These are phyloP conservation scores for Zymoseptoria pseudotritici DNA, from an alignment of 2,329 filamentous ascomycete genomes.

Conservation along the genomic window DNA sequence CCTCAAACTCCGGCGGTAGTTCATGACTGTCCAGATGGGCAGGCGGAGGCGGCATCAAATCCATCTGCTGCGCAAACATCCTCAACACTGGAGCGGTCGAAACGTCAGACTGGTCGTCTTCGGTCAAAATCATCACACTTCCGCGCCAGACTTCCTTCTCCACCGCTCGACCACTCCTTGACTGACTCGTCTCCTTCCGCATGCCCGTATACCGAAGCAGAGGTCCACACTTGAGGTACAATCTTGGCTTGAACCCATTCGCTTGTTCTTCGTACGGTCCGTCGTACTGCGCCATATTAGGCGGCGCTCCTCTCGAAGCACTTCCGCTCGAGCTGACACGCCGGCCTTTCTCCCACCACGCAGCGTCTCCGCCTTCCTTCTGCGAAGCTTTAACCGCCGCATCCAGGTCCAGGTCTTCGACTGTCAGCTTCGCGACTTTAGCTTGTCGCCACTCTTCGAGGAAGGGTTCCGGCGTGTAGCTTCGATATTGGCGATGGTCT, in stretches of 20 bases:
- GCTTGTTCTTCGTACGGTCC: slow-evolving; percentile 59
- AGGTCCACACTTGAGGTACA: slow-evolving; percentile 86
- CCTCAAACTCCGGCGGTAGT: slow-evolving; percentile 73
- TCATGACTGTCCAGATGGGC: slow-evolving; percentile 54
- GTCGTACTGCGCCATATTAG: slow-evolving; percentile 47
- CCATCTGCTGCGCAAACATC: slow-evolving; percentile 79
- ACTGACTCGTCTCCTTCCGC: slow-evolving; percentile 48
- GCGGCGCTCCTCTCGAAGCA: slow-evolving; percentile 21
- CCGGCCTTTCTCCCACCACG: slow-evolving; percentile 65
- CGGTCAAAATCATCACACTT: slow-evolving; percentile 90
- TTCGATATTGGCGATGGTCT: slow-evolving; percentile 37
- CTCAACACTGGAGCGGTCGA: slow-evolving; percentile 68
- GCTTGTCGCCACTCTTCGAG: slow-evolving; percentile 50
- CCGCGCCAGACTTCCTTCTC: slow-evolving; percentile 85
- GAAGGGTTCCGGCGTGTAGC: slow-evolving; percentile 48
- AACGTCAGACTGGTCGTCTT: slow-evolving; percentile 76
- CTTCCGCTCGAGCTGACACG: slow-evolving; percentile 16
- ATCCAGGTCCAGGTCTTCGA: slow-evolving; percentile 39
- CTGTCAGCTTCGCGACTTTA: slow-evolving; percentile 32
- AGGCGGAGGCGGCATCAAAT: slow-evolving; percentile 71
- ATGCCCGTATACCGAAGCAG: slow-evolving; percentile 85
- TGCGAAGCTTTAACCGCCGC: slow-evolving; percentile 5
- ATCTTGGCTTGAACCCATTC: slow-evolving; percentile 68
- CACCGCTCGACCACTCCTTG: slow-evolving; percentile 31
- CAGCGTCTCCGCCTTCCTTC: slow-evolving; percentile 22